These are phyloP conservation scores for Malus hybrid DNA, from an alignment of 331 rosid species.

Conservation along the genomic window DNA sequence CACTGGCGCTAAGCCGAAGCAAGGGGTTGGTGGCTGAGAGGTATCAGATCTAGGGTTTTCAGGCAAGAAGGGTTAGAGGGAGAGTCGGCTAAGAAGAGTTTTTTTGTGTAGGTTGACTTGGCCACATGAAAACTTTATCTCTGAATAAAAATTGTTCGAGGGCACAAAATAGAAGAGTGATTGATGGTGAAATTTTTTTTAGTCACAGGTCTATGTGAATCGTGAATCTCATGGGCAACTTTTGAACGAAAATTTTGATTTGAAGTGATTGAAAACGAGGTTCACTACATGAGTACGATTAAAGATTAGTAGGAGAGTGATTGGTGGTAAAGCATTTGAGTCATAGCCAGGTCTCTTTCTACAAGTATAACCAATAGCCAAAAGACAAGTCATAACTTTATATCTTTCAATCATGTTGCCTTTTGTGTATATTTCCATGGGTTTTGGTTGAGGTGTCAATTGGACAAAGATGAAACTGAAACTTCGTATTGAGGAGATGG, in stretches of 20 bases:
- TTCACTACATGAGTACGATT: no score
- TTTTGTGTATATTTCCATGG: neutral
- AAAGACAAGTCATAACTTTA: neutral
- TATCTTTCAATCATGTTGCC: neutral
- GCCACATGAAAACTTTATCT: neutral
- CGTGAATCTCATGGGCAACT: no score
- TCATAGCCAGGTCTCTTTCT: no score
- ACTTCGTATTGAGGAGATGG: neutral
- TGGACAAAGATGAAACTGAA: neutral
- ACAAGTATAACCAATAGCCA: neutral
- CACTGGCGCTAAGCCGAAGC: no score
- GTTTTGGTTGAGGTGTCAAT: conserved; percentile 3
- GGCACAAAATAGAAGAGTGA: neutral
- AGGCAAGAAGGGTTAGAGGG: no score
- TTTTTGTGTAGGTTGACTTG: neutral
- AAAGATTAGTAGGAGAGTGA: neutral
- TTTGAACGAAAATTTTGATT: no score
- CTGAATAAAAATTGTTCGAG: neutral
- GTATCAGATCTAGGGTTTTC: no score
- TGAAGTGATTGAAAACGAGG: no score
- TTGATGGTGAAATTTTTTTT: neutral
- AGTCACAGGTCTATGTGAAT: neutral
- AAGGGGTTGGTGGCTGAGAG: no score
- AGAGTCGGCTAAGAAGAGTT: no score
- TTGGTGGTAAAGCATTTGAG: neutral